A percentile compares a stretch with the other conserved stretches of the same genome.
These are phyloP conservation scores for Lenwebbia sp. DNA, from an alignment of 345 rosid species.

Conservation along the genomic window DNA sequence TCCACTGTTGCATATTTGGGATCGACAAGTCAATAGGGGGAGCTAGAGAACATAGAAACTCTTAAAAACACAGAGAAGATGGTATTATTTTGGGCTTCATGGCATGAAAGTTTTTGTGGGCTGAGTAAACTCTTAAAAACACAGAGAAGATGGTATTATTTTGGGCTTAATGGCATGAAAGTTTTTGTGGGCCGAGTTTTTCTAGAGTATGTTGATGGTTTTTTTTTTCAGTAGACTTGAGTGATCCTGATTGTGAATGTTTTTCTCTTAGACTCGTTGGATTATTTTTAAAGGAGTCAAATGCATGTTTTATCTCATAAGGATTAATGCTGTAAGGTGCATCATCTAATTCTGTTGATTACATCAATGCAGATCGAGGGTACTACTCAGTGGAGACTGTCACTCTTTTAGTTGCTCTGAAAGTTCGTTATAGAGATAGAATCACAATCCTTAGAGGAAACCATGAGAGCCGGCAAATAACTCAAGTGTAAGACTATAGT, in stretches of 20 bases:
- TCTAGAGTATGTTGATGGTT: background rate
- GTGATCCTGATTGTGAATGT: background rate
- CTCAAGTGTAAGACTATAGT: constrained; percentile 82
- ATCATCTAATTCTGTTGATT: background rate
- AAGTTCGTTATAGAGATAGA: constrained; percentile 96
- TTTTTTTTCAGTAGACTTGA: background rate
- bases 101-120: background rate
- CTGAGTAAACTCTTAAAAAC: background rate
- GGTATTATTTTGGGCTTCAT: background rate
- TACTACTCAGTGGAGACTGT: constrained; percentile 99
- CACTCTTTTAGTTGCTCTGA: constrained; percentile 87
- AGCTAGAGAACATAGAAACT: background rate
- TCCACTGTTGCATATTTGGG: background rate
- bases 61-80: background rate
- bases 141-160: background rate
- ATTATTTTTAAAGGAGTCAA: background rate
- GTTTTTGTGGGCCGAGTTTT: background rate
- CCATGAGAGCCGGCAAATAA: constrained; percentile 98
- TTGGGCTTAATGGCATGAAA: background rate
- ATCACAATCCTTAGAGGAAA: constrained; percentile 92
- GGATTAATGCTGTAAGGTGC: background rate
- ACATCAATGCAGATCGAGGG: constrained; percentile 78
- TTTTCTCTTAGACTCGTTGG: background rate
- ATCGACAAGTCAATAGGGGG: background rate
- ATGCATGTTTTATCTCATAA: background rate